Percentiles rank a stretch among this genome's conserved stretches.
Conservation (phyloP, 768 basidiomycete species). For the Sporobolomyces pararoseus region DNA sequence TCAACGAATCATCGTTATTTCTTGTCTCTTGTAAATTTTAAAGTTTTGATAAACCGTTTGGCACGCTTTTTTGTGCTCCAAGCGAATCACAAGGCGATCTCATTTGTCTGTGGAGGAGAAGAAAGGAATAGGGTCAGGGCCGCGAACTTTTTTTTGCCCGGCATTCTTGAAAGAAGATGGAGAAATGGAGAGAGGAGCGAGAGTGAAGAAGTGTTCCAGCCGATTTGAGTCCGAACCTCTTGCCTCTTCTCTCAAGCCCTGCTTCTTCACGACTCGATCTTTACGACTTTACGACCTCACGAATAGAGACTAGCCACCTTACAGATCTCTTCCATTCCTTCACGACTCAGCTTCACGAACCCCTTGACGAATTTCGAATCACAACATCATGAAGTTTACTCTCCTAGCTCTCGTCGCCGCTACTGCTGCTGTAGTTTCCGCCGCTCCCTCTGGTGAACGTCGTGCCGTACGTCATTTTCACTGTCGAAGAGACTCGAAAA, state of each 20-base stretch:
- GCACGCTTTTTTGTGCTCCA: not conserved
- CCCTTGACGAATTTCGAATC: slow-evolving; percentile 5
- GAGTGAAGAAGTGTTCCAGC: not conserved
- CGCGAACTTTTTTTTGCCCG: slow-evolving; percentile 1
- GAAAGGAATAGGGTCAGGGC: not conserved
- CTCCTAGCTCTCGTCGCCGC: slow-evolving; percentile 13
- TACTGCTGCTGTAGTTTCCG: slow-evolving; percentile 10
- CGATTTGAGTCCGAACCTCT: slow-evolving; percentile 1
- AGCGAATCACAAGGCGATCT: slow-evolving; percentile 10
- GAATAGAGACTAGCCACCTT: not conserved
- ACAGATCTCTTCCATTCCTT: too few species aligned
- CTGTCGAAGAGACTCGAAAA: too few species aligned
- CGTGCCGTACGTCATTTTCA: not conserved
- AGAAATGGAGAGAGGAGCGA: too few species aligned
- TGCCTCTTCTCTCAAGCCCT: not conserved
- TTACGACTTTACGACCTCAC: slow-evolving; percentile 4
- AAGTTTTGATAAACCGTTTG: too few species aligned
- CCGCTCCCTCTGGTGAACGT: slow-evolving; percentile 3
- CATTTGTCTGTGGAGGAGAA: not conserved
- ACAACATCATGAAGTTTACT: slow-evolving; percentile 26
- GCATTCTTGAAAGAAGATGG: not conserved
- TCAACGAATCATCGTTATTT: too few species aligned
- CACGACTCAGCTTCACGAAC: slow-evolving; percentile 2
- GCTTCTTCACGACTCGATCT: not conserved
- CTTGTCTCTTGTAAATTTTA: too few species aligned